Base-by-base conservation (phyloP, 805 yeast species). In the Sugiyamaella smithiae region DNA sequence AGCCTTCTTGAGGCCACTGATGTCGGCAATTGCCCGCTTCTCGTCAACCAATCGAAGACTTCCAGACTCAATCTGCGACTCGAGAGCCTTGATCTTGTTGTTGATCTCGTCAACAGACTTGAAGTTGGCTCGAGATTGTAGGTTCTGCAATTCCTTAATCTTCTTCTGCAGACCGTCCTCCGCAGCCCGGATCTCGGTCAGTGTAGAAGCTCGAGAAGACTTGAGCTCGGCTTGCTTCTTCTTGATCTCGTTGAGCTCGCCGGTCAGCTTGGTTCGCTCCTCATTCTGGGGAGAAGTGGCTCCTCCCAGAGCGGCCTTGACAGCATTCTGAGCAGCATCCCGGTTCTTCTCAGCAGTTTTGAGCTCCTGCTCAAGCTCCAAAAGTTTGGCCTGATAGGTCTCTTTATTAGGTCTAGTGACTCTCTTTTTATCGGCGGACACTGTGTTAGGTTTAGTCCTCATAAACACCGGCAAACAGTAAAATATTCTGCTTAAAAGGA, bases 11-110 rank as follows among this genome's bases (percentile, higher is more conserved):
- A 93, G 78, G 40, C 82, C 68, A 45, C 88, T 77, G 76, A 88
- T 85, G 71, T 91, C 98, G 71, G 86, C 86, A 57, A 93, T 81
- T 56, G 76, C 70, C 64, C 82, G 77, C 73, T 88, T 84, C 77
- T 93, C 99, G 55, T 91, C 96, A 46, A 89, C 97, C 63, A 93
- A 80, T 60, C 87, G 80, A 65, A 93, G 75, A 40, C 76, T 69
- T 55, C 98, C 98, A 44, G 85, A 70, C 48, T 85, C 87, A 53
- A 93, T 83, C 57, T 77, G 73, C 37, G 75, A 77, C 66, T 93
- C 97, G 62, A 88, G 78, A 52, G 59, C 40, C 45, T 51, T 51
- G 50, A 69, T 59, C 51, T 57, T 57, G 41, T 54, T 52, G 42
- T 64, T 67, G 44, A 67, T 59, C 47, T 71, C 74, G 42, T 69